Percentiles rank a stretch among this genome's conserved stretches.
These are phyloP conservation scores for Talaromyces sp. DNA, from an alignment of 2,329 filamentous ascomycete species.

Conservation along the genomic window DNA sequence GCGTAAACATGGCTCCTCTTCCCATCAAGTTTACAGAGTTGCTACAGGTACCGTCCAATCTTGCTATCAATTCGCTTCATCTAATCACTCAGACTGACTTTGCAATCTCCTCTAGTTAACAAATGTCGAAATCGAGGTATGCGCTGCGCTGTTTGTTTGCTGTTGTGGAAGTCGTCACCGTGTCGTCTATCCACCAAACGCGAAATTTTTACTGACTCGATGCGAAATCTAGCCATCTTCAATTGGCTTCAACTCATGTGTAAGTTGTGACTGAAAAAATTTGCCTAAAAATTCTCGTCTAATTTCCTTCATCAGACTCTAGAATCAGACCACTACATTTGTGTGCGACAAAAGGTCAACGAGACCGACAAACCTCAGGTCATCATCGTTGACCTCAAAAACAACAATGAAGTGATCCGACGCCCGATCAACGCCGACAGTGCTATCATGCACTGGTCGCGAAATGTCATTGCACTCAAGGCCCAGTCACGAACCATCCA, in stretches of 20 bases:
- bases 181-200: not conserved
- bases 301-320: conserved; percentile 61
- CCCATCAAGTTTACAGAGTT: conserved; percentile 93
- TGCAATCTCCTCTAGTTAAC: conserved; percentile 40
- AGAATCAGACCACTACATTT: conserved; percentile 95
- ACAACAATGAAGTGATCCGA: conserved; percentile 90
- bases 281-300: conserved; percentile 1
- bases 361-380: conserved; percentile 83
- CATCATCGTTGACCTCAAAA: conserved; percentile 96
- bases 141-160: conserved; percentile 22
- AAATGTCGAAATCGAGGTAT: conserved; percentile 49
- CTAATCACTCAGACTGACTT: conserved; percentile 23
- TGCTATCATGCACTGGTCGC: conserved; percentile 98
- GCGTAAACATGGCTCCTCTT: conserved; percentile 55
- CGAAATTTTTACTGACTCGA: conserved; percentile 5
- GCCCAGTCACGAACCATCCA: conserved; percentile 91
- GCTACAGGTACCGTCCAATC: conserved; percentile 59
- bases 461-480: conserved; percentile 93
- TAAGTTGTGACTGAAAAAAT: conserved; percentile 43
- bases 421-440: conserved; percentile 98
- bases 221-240: conserved; percentile 50
- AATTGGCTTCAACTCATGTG: conserved; percentile 84
- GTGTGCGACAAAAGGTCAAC: conserved; percentile 88
- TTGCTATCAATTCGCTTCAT: not conserved
- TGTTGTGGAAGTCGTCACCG: not conserved